Percentiles rank a stretch among this genome's conserved stretches.
Conservation (phyloP, 1,284 basidiomycete species). For the Ustilago bromivora region DNA sequence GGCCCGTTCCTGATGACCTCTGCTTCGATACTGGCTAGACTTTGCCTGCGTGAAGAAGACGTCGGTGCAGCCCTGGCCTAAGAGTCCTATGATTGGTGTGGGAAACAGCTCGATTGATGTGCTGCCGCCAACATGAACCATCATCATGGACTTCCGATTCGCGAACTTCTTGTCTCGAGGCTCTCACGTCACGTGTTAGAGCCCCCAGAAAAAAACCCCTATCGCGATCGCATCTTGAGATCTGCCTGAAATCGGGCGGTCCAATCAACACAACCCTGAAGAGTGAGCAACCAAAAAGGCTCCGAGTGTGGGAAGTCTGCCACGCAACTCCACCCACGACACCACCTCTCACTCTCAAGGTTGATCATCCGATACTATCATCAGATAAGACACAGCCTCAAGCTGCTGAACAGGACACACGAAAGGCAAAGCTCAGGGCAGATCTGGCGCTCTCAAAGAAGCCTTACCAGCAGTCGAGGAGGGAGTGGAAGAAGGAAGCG, state of each 20-base stretch:
- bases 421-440: no score
- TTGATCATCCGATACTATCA: background rate
- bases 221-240: slow-evolving; percentile 3
- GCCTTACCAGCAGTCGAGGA: no score
- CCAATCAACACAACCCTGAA: slow-evolving; percentile 9
- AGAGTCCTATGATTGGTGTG: background rate
- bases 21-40: background rate
- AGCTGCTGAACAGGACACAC: no score
- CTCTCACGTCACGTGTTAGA: slow-evolving; percentile 9
- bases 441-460: no score
- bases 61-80: background rate
- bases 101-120: background rate
- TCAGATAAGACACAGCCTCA: no score
- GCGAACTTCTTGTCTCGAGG: slow-evolving; percentile 27
- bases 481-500: background rate
- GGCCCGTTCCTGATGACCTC: background rate
- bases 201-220: background rate
- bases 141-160: slow-evolving; percentile 32
- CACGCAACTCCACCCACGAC: background rate
- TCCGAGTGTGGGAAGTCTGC: slow-evolving; percentile 20
- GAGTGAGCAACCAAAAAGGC: slow-evolving; percentile 30
- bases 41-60: background rate
- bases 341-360: background rate
- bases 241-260: slow-evolving; percentile 1
- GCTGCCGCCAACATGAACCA: background rate